Percentiles rank a stretch among this genome's conserved stretches.
Conservation (phyloP, 1,284 basidiomycete species). For the Chalciporus sp. region DNA sequence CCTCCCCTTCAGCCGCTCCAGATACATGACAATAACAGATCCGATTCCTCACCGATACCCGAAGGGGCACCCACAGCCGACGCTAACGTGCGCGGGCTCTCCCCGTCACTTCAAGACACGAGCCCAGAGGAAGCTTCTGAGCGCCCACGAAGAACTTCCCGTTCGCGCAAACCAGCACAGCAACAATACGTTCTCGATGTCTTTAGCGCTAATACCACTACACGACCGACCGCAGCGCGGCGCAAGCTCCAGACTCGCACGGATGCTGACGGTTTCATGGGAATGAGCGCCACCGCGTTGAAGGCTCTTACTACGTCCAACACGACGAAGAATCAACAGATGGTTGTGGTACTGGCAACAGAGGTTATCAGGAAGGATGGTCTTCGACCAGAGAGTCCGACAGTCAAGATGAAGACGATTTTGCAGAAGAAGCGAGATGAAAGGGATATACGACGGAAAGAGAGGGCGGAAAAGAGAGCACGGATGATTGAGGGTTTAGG, state of each 20-base stretch:
- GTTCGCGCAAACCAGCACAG: slow-evolving; percentile 47
- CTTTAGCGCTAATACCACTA: slow-evolving; percentile 36
- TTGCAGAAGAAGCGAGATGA: slow-evolving; percentile 74
- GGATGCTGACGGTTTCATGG: slow-evolving; percentile 52
- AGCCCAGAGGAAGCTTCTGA: slow-evolving; percentile 11
- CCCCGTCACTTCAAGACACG: slow-evolving; percentile 6
- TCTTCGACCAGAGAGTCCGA: slow-evolving; percentile 75
- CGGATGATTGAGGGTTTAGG: slow-evolving; percentile 42
- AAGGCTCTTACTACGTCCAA: slow-evolving; percentile 70
- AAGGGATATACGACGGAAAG: slow-evolving; percentile 57
- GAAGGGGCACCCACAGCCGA: not conserved
- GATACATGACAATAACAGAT: not conserved
- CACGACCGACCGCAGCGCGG: slow-evolving; percentile 41
- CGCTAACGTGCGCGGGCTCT: not conserved
- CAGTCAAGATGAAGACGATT: slow-evolving; percentile 71
- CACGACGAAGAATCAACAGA: slow-evolving; percentile 69
- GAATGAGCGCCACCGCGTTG: slow-evolving; percentile 67
- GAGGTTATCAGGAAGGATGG: slow-evolving; percentile 74
- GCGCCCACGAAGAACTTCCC: slow-evolving; percentile 50
- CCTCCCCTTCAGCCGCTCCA: not conserved
- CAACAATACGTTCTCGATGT: slow-evolving; percentile 42
- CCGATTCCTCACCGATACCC: slow-evolving; percentile 3
- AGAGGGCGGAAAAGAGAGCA: slow-evolving; percentile 68
- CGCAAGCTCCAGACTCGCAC: slow-evolving; percentile 38
- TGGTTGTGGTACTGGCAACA: slow-evolving; percentile 48